A percentile compares a stretch with the other conserved stretches of the same genome.
phyloP scores from a whole-genome alignment of 352 stramenopile genomes.

The Pythium scleroteichum region DNA sequence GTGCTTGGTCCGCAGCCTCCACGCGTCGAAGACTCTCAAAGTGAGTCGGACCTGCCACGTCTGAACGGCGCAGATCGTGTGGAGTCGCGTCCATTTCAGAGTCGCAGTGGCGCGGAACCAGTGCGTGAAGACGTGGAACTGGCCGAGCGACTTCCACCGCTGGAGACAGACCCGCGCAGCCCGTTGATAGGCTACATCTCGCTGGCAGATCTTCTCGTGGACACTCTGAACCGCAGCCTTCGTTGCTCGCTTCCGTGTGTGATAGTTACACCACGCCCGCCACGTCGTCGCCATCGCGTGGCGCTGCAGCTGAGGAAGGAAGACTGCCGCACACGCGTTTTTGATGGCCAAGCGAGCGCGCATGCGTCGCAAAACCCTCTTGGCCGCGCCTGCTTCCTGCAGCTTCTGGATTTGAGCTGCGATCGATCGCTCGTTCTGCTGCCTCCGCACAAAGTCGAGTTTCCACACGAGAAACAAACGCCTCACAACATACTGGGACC shows the following conservation, averaged over 20 bases:
- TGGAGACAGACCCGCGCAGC: conserved; percentile 1
- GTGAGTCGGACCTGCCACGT: conserved; percentile 8
- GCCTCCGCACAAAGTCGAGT: not conserved
- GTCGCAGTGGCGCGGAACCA: not conserved
- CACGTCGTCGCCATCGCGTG: conserved; percentile 5
- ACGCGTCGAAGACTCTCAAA: conserved; percentile 1
- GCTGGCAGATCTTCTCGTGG: not conserved
- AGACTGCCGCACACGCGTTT: conserved; percentile 5
- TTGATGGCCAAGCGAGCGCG: conserved; percentile 14
- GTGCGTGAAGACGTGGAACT: conserved; percentile 1
- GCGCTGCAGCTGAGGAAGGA: conserved; percentile 16
- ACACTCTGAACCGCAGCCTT: not conserved
- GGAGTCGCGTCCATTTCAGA: conserved; percentile 12
- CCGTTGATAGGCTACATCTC: not conserved
- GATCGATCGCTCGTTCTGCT: not conserved
- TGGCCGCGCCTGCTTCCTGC: not conserved
- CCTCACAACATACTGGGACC: not conserved
- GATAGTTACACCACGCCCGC: conserved; percentile 5
- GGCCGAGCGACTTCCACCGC: not conserved
- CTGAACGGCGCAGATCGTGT: conserved; percentile 11
- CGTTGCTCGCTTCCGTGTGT: not conserved
- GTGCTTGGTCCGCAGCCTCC: conserved; percentile 1
- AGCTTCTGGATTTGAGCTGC: not conserved
- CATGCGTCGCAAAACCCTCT: conserved; percentile 2
- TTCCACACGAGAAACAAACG: not conserved